Evolutionary conservation across 352 stramenopile species (phyloP), one percentile per base, ranked within the genome.

Genomic region (Pythium plurisporium): DNA sequence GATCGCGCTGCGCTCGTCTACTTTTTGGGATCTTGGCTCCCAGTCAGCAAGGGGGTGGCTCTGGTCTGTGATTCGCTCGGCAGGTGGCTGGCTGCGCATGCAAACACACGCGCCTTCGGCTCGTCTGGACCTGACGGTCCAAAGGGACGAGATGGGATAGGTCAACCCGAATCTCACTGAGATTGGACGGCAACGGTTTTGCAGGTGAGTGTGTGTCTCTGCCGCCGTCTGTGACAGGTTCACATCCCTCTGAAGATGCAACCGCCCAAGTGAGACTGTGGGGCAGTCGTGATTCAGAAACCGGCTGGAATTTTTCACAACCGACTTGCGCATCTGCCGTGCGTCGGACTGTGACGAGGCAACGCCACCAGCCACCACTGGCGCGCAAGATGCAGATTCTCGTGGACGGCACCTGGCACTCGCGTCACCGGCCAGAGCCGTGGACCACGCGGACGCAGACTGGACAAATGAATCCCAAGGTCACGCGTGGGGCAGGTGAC

Each of bases 1-100:
- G 22, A 36, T 20, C 11, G 12, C 4, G 9, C 52, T 44, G 37
- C 60, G 60, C 60, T 67, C 60, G 60, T 67, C 60, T 67, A 67
- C 60, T 45, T 44, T 63, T 53, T 56, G 37, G 56, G 22, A 53
- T 51, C 31, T 45, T 54, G 20, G 36, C 34, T 14, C 30, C 52
- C 6, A 22, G 4, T 31, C 23, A 38, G 17, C 49, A 31, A 43
- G 27, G 17, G 49, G 15, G 41, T 17, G 27, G 30, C 42, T n/a
- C n/a, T n/a, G n/a, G n/a, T n/a, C n/a, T n/a, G n/a, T n/a, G n/a
- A n/a, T n/a, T n/a, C n/a, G 45, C 23, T 26, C 27, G 10, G 40
- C 59, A 49, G 57, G 40, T 64, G 57, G 56, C 47, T 57, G 55
- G 55, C 37, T 40, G 42, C 30, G 30, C 46, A 53, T 53, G 29